Evolutionary conservation across 371 early-diverging fungal species (phyloP), one percentile per base, ranked within the genome.

Genomic region (Batkoa obscura): DNA sequence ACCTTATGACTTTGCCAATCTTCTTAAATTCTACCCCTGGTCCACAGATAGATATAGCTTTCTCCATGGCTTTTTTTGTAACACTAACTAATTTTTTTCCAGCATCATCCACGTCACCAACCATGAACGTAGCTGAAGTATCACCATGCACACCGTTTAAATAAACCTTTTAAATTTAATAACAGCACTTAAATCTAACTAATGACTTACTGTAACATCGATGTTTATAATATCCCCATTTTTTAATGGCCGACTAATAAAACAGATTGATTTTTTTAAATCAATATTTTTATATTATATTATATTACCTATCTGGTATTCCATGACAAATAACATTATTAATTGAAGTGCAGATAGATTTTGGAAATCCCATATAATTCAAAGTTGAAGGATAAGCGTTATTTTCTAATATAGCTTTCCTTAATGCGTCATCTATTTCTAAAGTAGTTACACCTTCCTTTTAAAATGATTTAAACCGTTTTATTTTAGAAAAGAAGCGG

Each of bases 221-320:
- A 94, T 62, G 68, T 97, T 94, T 58, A 90, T 59, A 49, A 93
- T 83, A 68, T 97, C 95, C 42, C 93, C 92, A 60, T 92, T 88
- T 52, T 74, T 67, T 36, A 96, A 65, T 57, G 69, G 73, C 58
- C 91, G 84, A 23, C 58, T 58, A 33, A 8, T 30, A 9, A 10
- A 15, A 39, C 9, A 10, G 9, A 12, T 12, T 10, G 23, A 4
- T 17, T 47, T 46, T 23, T 13, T 45, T 23, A 12, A 23, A 13
- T 55, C 10, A 17, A 3, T 9, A 45, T 46, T 9, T 12, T 13
- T 13, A 17, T 4, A 32, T 23, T 23, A 15, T 12, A 12, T 12
- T 48, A 46, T 36, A 12, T 10, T 38, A 58, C 58, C 74, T 63
- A 67, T 94, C 94, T 1, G 94, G 94, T 53, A 94, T 88, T 47